These are phyloP conservation scores for Sphaerulina populicola DNA, from an alignment of 2,329 filamentous ascomycete species.

Conservation along the genomic window DNA sequence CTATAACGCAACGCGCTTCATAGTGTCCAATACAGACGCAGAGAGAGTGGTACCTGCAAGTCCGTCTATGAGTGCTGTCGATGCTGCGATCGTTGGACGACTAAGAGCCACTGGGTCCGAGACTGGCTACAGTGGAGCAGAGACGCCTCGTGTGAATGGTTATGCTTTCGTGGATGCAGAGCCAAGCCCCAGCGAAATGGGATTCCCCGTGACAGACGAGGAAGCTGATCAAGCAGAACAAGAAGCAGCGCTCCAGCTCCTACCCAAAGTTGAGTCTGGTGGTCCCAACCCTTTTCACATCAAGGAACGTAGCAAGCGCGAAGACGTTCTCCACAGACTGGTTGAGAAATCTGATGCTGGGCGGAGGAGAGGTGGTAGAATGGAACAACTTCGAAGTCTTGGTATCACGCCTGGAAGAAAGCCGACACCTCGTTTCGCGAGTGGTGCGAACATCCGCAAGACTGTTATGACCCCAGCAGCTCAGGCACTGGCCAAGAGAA, in stretches of 20 bases:
- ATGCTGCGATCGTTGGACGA: constrained; percentile 71
- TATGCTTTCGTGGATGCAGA: constrained; percentile 91
- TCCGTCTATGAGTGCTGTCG: constrained; percentile 74
- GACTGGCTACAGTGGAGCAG: constrained; percentile 52
- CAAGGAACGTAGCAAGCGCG: constrained; percentile 63
- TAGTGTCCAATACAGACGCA: constrained; percentile 27
- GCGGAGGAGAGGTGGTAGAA: constrained; percentile 54
- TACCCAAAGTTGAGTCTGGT: constrained; percentile 42
- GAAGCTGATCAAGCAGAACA: constrained; percentile 31
- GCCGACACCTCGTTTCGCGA: constrained; percentile 62
- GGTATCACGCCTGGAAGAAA: constrained; percentile 43
- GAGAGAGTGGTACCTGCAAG: constrained; percentile 53
- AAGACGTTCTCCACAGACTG: constrained; percentile 75
- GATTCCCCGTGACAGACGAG: constrained; percentile 36
- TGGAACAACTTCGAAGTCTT: constrained; percentile 27
- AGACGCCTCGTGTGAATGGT: constrained; percentile 85
- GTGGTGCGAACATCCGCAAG: constrained; percentile 41
- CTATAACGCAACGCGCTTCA: constrained; percentile 74
- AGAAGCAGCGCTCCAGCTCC: constrained; percentile 34
- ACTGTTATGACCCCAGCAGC: constrained; percentile 62
- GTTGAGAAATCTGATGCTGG: constrained; percentile 71
- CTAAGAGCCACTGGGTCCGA: constrained; percentile 57
- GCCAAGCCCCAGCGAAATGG: constrained; percentile 49
- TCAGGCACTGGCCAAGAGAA: constrained; percentile 57
- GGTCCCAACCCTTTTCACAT: constrained; percentile 74